Evolutionary conservation across 371 early-diverging fungal genomes (phyloP), one percentile per base, ranked within the genome.

Genomic region (Rhizopus delemar): DNA sequence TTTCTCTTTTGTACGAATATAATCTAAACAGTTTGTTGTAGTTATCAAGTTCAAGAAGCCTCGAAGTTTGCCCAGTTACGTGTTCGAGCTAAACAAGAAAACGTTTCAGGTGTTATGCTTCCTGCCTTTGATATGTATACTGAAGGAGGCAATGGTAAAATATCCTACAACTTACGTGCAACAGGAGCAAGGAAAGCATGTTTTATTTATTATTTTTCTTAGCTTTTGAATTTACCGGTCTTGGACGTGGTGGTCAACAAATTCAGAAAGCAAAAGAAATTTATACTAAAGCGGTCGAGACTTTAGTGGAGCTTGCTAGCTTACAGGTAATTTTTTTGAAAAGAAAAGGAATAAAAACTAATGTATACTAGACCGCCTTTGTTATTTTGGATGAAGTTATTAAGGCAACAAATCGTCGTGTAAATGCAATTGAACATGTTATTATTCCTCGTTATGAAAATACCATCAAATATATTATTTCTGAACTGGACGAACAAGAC

Each of bases 401-500:
- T 80, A 96, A 96, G 84, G 76, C 94, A 35, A 99, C 99, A 4
- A 99, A 99, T 78, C 92, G 99, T 53, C 89, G 99, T 71, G 99
- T 99, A 28, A 99, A 99, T 74, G 99, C 99, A 8, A 95, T 99
- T 68, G 99, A 99, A 73, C 93, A 95, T 74, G 94, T 98, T 43
- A 93, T 99, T 65, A 99, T 99, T 60, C 99, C 99, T 38, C 90
- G 91, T 56, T 88, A 97, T 58, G 97, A 99, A 70, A 99, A 98
- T 82, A 99, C 99, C 49, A 96, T 99, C 71, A 86, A 84, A 64
- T 97, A 95, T 74, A 97, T 99, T 64, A 88, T 88, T 48, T 93
- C 97, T 31, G 99, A 99, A 77, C 85, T 99, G 53, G 99, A 99
- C 69, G 99, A 99, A 75, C 93, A 93, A 82, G 99, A 99, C 72